phyloP scores from a whole-genome alignment of 345 rosid genomes.

The Pelargonium nanum region DNA sequence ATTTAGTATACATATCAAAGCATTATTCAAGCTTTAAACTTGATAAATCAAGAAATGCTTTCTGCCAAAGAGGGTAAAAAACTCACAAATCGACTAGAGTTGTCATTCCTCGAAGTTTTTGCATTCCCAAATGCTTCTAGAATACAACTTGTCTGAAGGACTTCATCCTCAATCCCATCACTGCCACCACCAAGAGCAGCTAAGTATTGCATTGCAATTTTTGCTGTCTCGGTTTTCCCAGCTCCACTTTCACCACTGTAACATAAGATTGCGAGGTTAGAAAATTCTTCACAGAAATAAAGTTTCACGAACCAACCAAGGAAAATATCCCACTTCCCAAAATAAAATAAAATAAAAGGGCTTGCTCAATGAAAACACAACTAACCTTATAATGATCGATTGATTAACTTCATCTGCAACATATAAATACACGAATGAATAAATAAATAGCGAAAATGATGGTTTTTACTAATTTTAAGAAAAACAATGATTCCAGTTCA shows the following conservation, averaged over 20 bases:
- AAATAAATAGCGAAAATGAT: not conserved
- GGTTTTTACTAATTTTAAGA: conserved; percentile 6
- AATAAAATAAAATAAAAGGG: too few relatives aligned
- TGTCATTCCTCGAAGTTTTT: conserved; percentile 77
- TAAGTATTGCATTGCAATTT: conserved; percentile 81
- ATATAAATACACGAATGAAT: conserved; percentile 11
- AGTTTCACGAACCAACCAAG: too few relatives aligned
- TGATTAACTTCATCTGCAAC: conserved; percentile 75
- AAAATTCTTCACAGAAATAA: not conserved
- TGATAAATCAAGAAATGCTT: not conserved
- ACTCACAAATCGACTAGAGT: conserved; percentile 95
- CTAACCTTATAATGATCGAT: conserved; percentile 88
- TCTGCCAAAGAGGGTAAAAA: conserved; percentile 2
- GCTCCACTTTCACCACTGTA: conserved; percentile 98
- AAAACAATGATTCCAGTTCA: conserved; percentile 17
- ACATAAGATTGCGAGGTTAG: conserved; percentile 10
- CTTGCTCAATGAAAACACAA: conserved; percentile 6
- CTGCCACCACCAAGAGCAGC: conserved; percentile 75
- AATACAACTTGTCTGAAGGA: conserved; percentile 57
- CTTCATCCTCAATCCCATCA: conserved; percentile 56
- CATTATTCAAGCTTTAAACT: conserved; percentile 5
- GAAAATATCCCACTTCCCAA: too few relatives aligned
- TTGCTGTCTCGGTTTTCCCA: conserved; percentile 97
- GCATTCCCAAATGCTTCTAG: conserved; percentile 99
- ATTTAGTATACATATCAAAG: too few relatives aligned